These are phyloP conservation scores for Talaromyces sp. DNA, from an alignment of 2,329 filamentous ascomycete species.

Conservation along the genomic window DNA sequence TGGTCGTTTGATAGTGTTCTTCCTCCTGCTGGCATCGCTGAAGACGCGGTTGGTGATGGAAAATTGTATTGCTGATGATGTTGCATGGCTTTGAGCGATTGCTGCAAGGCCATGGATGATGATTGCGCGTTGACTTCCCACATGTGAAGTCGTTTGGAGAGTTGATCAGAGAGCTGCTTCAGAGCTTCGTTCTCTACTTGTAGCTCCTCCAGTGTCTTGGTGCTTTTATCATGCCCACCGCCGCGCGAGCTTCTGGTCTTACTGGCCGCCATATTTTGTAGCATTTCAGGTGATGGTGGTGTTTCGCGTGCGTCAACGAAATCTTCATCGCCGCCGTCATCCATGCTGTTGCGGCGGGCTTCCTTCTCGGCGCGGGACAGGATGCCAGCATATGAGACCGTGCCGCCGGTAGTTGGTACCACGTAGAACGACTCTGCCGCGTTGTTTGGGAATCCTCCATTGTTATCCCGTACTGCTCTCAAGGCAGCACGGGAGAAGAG, in stretches of 20 bases:
- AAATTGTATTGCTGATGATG: conserved; percentile 24
- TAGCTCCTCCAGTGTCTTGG: conserved; percentile 78
- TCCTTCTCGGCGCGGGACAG: conserved; percentile 50
- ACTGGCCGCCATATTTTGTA: conserved; percentile 37
- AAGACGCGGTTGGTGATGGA: conserved; percentile 21
- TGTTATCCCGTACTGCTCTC: conserved; percentile 65
- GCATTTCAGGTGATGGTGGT: conserved; percentile 44
- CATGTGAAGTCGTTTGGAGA: conserved; percentile 80
- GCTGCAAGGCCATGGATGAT: conserved; percentile 76
- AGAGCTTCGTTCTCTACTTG: conserved; percentile 81
- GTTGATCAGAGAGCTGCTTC: conserved; percentile 76
- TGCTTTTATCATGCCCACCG: conserved; percentile 20
- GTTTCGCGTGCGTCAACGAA: conserved; percentile 84
- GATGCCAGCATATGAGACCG: conserved; percentile 88
- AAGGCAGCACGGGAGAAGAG: conserved; percentile 83
- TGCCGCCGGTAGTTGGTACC: conserved; percentile 85
- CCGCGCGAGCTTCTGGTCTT: conserved; percentile 21
- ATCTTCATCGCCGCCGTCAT: conserved; percentile 70
- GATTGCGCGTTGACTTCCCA: conserved; percentile 91
- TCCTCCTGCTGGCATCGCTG: conserved; percentile 18
- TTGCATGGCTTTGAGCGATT: conserved; percentile 59
- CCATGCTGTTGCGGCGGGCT: conserved; percentile 41
- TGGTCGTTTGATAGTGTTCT: conserved; percentile 2
- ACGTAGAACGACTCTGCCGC: conserved; percentile 76
- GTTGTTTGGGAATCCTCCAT: conserved; percentile 54